Base-by-base conservation (phyloP, 176 grass and related monocot genomes). In the Carex parvula region DNA sequence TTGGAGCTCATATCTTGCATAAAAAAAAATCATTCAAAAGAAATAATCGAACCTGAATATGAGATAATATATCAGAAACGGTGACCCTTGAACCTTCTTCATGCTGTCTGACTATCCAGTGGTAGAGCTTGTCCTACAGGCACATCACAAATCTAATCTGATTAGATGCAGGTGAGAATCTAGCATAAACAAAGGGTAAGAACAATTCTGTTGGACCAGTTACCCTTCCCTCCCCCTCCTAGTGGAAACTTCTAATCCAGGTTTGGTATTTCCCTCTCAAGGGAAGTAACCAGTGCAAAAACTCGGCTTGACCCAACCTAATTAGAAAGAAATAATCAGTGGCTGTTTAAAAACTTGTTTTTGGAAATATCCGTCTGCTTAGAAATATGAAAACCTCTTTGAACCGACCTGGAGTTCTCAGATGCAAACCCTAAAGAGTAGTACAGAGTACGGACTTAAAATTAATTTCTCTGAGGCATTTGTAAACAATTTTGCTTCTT, bases 81-180 rank as follows among this genome's bases (percentile, higher is more conserved):
- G 90, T 92, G 16, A 94, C 84, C 78, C 92, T 84, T 7, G 88
- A 86, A 59, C 87, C 90, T 83, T 94, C 80, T 46, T 94, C 87
- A 62, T 94, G 90, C 83, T 91, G 89, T 80, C 90, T 94, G 80
- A 97, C 87, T 5, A 97, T 97, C 94, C 94, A 92, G n/a, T 97
- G 92, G 67, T 92, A 86, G 15, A 97, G 80, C 85, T 94, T 97
- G 76, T 97, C 94, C 94, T 94, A 87, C 59, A 70, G 50, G 13
- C 73, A 57, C 48, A 78, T 33, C 13, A 30, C 24, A 78, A 33
- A 33, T 33, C 73, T 32, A 57, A 78, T 17, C 0, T 52, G 24
- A 56, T 78, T 57, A 78, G 73, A 78, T 8, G 12, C 50, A 78
- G 46, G 3, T 15, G 52, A 56, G 50, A 77, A 78, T 78, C 52